phyloP scores from a whole-genome alignment of 2,329 filamentous ascomycete species.

The Aspergillus tubingensis region DNA sequence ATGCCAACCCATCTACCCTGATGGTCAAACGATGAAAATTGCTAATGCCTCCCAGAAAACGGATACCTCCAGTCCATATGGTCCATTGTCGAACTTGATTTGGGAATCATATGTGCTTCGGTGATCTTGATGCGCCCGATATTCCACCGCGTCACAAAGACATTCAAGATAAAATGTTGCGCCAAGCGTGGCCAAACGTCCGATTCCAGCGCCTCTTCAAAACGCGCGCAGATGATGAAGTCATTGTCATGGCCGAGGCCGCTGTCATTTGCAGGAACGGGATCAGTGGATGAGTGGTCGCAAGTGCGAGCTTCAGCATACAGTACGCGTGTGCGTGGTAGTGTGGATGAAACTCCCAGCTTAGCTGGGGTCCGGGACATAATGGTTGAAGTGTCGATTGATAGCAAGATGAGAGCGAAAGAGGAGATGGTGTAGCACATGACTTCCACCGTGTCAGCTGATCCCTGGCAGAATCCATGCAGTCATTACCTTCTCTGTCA shows the following conservation, averaged over 20 bases:
- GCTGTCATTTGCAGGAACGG: neutral
- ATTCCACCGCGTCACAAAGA: neutral
- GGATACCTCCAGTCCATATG: neutral
- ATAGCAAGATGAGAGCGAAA: neutral
- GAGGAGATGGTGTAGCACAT: too few species aligned
- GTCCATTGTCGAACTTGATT: constrained; percentile 7
- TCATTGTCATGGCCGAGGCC: neutral
- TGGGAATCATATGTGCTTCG: constrained; percentile 6
- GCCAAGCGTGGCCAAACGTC: neutral
- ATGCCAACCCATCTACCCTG: neutral
- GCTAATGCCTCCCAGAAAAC: neutral
- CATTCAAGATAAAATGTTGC: neutral
- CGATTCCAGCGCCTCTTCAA: neutral
- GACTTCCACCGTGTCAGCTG: too few species aligned
- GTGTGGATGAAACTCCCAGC: too few species aligned
- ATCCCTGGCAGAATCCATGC: too few species aligned
- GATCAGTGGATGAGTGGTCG: neutral
- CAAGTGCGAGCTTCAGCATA: neutral
- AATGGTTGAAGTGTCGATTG: constrained; percentile 10
- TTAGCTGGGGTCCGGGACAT: neutral
- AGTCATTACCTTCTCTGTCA: too few species aligned
- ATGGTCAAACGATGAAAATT: too few species aligned
- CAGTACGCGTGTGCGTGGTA: neutral
- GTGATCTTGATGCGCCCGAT: constrained; percentile 7
- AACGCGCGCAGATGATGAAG: neutral